Conservation (phyloP, 2,329 filamentous ascomycete genomes). For the Septoria linicola region DNA sequence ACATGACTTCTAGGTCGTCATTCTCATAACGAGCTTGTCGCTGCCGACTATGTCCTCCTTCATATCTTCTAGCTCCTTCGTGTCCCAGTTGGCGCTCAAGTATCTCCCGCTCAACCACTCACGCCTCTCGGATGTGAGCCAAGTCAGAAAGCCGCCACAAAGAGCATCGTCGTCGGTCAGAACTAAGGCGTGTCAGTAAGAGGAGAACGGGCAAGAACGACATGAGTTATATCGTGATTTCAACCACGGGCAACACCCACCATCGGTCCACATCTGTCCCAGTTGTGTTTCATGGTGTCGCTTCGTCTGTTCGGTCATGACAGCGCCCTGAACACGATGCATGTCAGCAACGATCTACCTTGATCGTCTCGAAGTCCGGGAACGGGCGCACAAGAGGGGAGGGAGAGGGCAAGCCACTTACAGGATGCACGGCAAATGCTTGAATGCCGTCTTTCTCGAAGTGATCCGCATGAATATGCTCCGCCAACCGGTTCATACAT, state of each 20-base stretch:
- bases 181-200: slow-evolving; percentile 1
- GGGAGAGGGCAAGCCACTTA: background rate
- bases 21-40: slow-evolving; percentile 21
- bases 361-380: too few relatives aligned
- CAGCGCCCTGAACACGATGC: slow-evolving; percentile 9
- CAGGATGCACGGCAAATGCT: slow-evolving; percentile 21
- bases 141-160: slow-evolving; percentile 21
- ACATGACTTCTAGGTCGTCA: slow-evolving; percentile 6
- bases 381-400: too few relatives aligned
- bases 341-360: too few relatives aligned
- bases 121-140: slow-evolving; percentile 20
- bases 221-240: too few relatives aligned
- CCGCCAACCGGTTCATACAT: slow-evolving; percentile 20
- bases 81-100: slow-evolving; percentile 20
- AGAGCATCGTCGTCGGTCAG: slow-evolving; percentile 18
- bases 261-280: slow-evolving; percentile 13
- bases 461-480: slow-evolving; percentile 19
- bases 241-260: slow-evolving; percentile 2
- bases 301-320: slow-evolving; percentile 17
- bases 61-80: slow-evolving; percentile 16
- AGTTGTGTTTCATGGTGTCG: slow-evolving; percentile 17
- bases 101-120: slow-evolving; percentile 19
- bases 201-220: too few relatives aligned
- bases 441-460: slow-evolving; percentile 14
- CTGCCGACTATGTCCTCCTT: slow-evolving; percentile 18